A percentile compares a stretch with the other conserved stretches of the same genome.
These are phyloP conservation scores for Ustilago shanxiensis DNA, from an alignment of 1,284 basidiomycete species.

Conservation along the genomic window DNA sequence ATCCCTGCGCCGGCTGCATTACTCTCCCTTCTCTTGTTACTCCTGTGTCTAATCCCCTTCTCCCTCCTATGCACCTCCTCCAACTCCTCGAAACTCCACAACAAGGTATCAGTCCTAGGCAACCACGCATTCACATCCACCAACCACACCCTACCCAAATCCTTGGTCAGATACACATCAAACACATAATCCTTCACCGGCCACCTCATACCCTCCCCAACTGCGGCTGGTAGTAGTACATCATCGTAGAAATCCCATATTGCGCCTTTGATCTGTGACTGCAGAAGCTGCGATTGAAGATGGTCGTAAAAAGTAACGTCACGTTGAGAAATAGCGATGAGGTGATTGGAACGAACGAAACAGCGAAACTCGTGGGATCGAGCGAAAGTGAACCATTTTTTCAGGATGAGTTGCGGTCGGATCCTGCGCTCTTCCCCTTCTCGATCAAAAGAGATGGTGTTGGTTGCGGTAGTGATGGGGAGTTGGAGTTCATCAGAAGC, in stretches of 20 bases:
- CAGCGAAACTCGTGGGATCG: slow-evolving; percentile 73
- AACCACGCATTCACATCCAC: slow-evolving; percentile 92
- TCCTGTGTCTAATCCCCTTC: background rate
- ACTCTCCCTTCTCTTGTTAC: background rate
- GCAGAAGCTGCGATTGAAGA: slow-evolving; percentile 74
- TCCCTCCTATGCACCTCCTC: slow-evolving; percentile 69
- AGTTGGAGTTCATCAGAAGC: background rate
- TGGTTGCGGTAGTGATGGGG: background rate
- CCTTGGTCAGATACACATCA: slow-evolving; percentile 87
- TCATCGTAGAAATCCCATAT: slow-evolving; percentile 79
- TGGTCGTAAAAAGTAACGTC: slow-evolving; percentile 85
- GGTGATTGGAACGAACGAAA: slow-evolving; percentile 40
- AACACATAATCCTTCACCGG: slow-evolving; percentile 74
- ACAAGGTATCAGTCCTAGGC: slow-evolving; percentile 83
- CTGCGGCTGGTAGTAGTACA: slow-evolving; percentile 68
- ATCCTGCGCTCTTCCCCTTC: background rate
- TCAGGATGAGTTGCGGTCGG: slow-evolving; percentile 79
- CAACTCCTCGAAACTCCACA: slow-evolving; percentile 87
- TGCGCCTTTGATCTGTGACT: slow-evolving; percentile 74
- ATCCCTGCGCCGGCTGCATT: slow-evolving; percentile 22
- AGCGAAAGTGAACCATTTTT: slow-evolving; percentile 90
- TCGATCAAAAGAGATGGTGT: background rate
- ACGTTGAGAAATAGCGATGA: slow-evolving; percentile 85
- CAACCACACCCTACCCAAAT: slow-evolving; percentile 80
- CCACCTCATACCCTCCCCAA: slow-evolving; percentile 43